phyloP scores from a whole-genome alignment of 2,329 filamentous ascomycete genomes.

The Colletotrichum somersetense region DNA sequence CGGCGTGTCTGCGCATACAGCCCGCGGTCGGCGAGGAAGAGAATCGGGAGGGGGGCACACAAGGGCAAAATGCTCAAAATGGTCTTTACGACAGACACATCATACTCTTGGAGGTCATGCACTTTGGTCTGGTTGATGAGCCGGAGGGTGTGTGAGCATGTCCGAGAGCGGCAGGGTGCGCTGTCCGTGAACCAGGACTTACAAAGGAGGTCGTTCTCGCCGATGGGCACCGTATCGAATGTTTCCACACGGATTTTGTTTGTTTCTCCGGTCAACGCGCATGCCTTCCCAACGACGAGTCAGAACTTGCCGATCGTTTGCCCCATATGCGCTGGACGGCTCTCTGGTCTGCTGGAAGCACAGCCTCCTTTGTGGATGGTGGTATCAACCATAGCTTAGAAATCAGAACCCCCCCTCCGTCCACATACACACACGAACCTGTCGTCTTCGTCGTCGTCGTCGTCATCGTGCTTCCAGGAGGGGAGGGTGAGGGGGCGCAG shows the following conservation, averaged over 20 bases:
- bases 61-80: no score
- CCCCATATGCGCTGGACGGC: background rate
- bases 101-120: no score
- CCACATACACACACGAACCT: no score
- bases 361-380: background rate
- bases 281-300: background rate
- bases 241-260: background rate
- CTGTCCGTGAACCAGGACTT: conserved; percentile 1
- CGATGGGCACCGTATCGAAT: background rate
- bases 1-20: no score
- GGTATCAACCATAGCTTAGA: background rate
- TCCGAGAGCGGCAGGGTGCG: background rate
- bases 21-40: no score
- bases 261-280: background rate
- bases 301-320: background rate
- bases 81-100: no score
- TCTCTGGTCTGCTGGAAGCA: background rate
- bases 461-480: conserved; percentile 26
- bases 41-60: no score
- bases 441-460: background rate
- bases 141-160: background rate
- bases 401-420: background rate
- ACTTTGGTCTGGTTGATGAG: background rate
- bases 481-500: background rate
- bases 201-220: background rate